Evolutionary conservation across 495 filamentous ascomycete genomes (phyloP).

Genomic region (Eremomyces bilateralis): DNA sequence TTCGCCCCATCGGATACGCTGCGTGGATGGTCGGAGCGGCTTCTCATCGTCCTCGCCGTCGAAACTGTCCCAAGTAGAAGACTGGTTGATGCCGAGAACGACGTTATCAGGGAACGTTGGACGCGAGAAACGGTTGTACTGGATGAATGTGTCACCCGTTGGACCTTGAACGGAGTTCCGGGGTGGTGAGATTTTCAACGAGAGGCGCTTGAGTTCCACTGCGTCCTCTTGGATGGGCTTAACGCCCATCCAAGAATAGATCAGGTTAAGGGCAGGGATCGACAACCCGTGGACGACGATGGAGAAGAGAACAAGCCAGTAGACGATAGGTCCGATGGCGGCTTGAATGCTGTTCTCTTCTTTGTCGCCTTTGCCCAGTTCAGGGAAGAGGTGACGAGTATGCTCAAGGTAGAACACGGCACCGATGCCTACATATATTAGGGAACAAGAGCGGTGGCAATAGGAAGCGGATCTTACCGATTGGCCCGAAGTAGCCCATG

Average conservation of each 20-base stretch:
- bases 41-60: too few relatives aligned
- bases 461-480: too few relatives aligned
- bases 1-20: too few relatives aligned
- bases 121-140: constrained; percentile 34
- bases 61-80: too few relatives aligned
- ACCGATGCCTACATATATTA: too few relatives aligned
- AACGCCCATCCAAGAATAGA: constrained; percentile 26
- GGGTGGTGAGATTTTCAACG: constrained; percentile 27
- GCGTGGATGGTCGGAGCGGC: too few relatives aligned
- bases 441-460: too few relatives aligned
- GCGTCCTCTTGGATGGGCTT: constrained; percentile 29
- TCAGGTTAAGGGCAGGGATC: constrained; percentile 26
- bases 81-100: too few relatives aligned
- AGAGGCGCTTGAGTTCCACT: constrained; percentile 26
- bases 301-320: constrained; percentile 36
- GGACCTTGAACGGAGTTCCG: constrained; percentile 25
- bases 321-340: constrained; percentile 30
- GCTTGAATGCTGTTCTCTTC: constrained; percentile 30
- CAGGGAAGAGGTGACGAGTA: constrained; percentile 32
- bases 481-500: constrained; percentile 84
- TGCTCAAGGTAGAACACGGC: constrained; percentile 81
- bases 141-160: constrained; percentile 20
- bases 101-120: too few relatives aligned
- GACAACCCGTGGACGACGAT: constrained; percentile 36
- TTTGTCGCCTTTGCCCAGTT: constrained; percentile 25